A percentile compares a stretch with the other conserved stretches of the same genome.
phyloP scores from a whole-genome alignment of 2,329 filamentous ascomycete genomes.

The Aspergillus brunneoviolaceus region DNA sequence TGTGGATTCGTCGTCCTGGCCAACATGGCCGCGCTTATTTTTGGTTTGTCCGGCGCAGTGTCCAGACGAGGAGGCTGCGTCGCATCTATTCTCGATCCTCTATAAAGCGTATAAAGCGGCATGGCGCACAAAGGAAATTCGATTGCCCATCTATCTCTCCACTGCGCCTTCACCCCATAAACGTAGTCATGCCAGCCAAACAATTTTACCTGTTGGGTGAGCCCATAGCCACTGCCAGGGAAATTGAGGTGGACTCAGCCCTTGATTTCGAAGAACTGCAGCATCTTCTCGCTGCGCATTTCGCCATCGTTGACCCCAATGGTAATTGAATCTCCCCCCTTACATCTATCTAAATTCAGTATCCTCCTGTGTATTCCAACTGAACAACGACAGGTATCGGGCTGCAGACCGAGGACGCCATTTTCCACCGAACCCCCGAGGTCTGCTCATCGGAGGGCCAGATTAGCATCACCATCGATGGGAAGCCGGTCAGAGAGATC shows the following conservation, averaged over 20 bases:
- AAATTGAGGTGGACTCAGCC: slow-evolving; percentile 24
- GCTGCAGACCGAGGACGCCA: slow-evolving; percentile 19
- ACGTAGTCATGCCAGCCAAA: slow-evolving; percentile 16
- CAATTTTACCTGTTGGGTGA: slow-evolving; percentile 26
- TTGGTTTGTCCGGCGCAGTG: slow-evolving; percentile 1
- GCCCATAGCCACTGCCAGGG: slow-evolving; percentile 18
- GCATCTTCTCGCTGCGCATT: slow-evolving; percentile 28
- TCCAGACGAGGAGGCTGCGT: background rate
- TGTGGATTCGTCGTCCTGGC: background rate
- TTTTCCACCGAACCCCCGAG: slow-evolving; percentile 18
- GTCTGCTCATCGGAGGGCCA: slow-evolving; percentile 14
- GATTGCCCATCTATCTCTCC: background rate
- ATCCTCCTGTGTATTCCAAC: too few species aligned
- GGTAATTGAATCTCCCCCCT: slow-evolving; percentile 18
- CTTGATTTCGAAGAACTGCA: slow-evolving; percentile 21
- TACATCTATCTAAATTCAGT: too few species aligned
- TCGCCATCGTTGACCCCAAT: slow-evolving; percentile 32
- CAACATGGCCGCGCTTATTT: background rate
- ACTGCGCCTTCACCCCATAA: background rate
- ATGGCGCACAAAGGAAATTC: background rate
- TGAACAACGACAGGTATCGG: slow-evolving; percentile 17
- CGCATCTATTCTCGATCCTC: too few species aligned
- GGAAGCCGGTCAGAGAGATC: slow-evolving; percentile 26
- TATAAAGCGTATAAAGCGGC: background rate
- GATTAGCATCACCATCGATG: slow-evolving; percentile 29